phyloP scores from a whole-genome alignment of 495 filamentous ascomycete species.

The Penicillium malachiteum region DNA sequence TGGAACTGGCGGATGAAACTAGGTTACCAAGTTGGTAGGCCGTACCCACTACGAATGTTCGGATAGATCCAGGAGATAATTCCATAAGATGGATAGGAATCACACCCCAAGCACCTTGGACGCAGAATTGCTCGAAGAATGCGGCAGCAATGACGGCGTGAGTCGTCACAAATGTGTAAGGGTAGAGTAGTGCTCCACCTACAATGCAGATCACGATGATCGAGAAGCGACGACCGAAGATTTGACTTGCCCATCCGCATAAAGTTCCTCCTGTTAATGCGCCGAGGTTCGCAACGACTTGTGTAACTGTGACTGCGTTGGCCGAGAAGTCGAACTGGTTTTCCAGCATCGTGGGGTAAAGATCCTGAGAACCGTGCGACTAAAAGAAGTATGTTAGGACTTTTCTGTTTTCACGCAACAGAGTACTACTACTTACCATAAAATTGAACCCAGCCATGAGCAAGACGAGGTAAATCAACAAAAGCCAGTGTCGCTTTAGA shows the following conservation, averaged over 20 bases:
- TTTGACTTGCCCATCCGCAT: conserved; percentile 75
- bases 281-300: conserved; percentile 82
- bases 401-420: not conserved
- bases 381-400: conserved; percentile 2
- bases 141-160: conserved; percentile 70
- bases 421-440: conserved; percentile 51
- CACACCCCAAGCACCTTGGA: conserved; percentile 83
- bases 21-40: conserved; percentile 86
- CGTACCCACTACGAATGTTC: conserved; percentile 82
- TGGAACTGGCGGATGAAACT: conserved; percentile 73
- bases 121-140: conserved; percentile 92
- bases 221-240: conserved; percentile 77
- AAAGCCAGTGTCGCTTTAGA: conserved; percentile 71
- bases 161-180: conserved; percentile 69
- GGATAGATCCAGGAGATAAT: conserved; percentile 74
- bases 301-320: conserved; percentile 75
- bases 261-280: conserved; percentile 76
- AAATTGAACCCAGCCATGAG: conserved; percentile 93
- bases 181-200: conserved; percentile 77
- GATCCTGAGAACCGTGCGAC: conserved; percentile 87
- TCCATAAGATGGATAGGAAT: conserved; percentile 90
- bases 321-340: conserved; percentile 73
- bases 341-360: conserved; percentile 82
- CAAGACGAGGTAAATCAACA: conserved; percentile 76
- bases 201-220: conserved; percentile 76